These are phyloP conservation scores for Pelargonium cotyledonis DNA, from an alignment of 441 rosid genomes.

Conservation along the genomic window DNA sequence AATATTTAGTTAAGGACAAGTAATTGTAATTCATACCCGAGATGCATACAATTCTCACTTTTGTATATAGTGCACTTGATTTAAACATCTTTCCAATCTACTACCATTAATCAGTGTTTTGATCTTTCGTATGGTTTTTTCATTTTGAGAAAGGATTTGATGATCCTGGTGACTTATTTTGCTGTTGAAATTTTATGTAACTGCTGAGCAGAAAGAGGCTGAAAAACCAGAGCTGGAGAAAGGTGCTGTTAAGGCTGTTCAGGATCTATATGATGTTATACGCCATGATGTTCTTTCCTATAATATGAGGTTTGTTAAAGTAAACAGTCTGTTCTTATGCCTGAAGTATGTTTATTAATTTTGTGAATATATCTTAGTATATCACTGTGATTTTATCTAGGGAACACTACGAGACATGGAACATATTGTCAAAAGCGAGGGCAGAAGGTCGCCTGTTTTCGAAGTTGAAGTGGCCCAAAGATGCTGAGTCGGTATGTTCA, in stretches of 20 bases:
- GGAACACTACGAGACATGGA: constrained; percentile 78
- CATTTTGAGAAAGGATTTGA: background rate
- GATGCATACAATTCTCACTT: too few species aligned
- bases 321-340: background rate
- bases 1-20: too few species aligned
- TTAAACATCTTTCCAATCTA: too few species aligned
- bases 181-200: constrained; percentile 3
- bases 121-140: too few species aligned
- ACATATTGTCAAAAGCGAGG: constrained; percentile 66
- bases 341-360: constrained; percentile 9
- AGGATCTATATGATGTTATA: constrained; percentile 94
- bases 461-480: constrained; percentile 86
- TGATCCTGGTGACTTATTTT: constrained; percentile 5
- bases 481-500: constrained; percentile 68
- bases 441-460: constrained; percentile 80
- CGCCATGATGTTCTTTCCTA: constrained; percentile 64
- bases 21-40: too few species aligned
- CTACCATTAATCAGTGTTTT: too few species aligned
- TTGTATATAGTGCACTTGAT: too few species aligned
- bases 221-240: constrained; percentile 62
- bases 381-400: constrained; percentile 32
- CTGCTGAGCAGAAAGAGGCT: constrained; percentile 54
- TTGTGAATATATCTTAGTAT: constrained; percentile 1
- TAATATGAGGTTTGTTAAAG: constrained; percentile 55
- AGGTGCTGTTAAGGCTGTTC: constrained; percentile 92